Percentiles rank a stretch among this genome's conserved stretches.
These are phyloP conservation scores for Hericium erinaceus DNA, from an alignment of 768 basidiomycete genomes.

Conservation along the genomic window DNA sequence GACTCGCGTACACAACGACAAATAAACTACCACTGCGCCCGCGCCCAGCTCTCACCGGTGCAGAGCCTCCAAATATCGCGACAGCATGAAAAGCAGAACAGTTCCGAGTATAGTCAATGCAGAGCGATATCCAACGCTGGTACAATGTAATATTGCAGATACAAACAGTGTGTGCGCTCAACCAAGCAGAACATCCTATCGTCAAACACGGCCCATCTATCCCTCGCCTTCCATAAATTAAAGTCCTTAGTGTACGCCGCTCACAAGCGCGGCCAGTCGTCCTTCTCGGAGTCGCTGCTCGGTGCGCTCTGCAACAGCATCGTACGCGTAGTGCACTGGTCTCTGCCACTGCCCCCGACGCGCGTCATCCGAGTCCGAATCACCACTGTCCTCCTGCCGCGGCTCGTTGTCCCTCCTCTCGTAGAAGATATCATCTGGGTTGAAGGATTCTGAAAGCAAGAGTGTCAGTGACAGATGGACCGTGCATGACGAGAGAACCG, in stretches of 20 bases:
- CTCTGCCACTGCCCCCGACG: conserved; percentile 30
- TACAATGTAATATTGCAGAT: conserved; percentile 3
- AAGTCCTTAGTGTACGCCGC: conserved; percentile 38
- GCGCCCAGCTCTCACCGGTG: background rate
- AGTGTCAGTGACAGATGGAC: background rate
- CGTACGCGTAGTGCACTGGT: conserved; percentile 75
- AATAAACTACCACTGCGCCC: background rate
- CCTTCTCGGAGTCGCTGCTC: conserved; percentile 45
- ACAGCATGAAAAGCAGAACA: too few species aligned
- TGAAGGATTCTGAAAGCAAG: conserved; percentile 33
- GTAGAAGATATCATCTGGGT: conserved; percentile 49
- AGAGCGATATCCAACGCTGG: background rate
- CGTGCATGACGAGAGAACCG: conserved; percentile 15
- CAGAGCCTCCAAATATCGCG: background rate
- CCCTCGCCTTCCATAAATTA: conserved; percentile 48
- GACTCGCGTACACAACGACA: background rate
- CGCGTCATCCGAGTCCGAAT: conserved; percentile 46
- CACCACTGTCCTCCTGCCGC: conserved; percentile 19
- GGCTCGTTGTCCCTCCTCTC: conserved; percentile 30
- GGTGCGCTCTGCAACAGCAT: conserved; percentile 81
- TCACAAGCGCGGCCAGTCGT: conserved; percentile 18
- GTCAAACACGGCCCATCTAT: conserved; percentile 32
- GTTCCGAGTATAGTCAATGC: background rate
- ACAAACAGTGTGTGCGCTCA: background rate
- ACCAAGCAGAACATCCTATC: background rate